These are phyloP conservation scores for Graphiopsis chlorocephala DNA, from an alignment of 2,329 filamentous ascomycete genomes.

Conservation along the genomic window DNA sequence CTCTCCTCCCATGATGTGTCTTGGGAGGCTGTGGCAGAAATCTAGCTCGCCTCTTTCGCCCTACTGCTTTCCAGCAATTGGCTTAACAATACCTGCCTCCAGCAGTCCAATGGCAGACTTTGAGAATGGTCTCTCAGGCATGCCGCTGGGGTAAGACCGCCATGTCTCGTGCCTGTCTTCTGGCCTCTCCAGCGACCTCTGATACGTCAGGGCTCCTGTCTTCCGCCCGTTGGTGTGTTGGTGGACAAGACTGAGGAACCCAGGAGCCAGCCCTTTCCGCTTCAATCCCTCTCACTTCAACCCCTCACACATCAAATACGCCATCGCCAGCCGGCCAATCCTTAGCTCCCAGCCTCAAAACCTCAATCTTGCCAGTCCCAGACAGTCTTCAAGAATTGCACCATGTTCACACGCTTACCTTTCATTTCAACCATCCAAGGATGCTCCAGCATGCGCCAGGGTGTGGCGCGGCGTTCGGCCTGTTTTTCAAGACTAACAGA, in stretches of 20 bases:
- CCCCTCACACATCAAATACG: neutral
- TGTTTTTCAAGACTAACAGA: conserved; percentile 85
- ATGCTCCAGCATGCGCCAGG: conserved; percentile 98
- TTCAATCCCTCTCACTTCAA: neutral
- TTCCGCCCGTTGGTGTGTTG: neutral
- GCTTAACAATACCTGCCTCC: neutral
- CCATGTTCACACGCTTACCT: conserved; percentile 95
- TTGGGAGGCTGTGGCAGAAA: neutral
- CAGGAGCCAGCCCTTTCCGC: neutral
- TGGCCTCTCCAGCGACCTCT: neutral
- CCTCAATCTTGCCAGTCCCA: conserved; percentile 88
- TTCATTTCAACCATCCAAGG: conserved; percentile 99
- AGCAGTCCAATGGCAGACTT: neutral
- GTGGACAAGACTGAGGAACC: neutral
- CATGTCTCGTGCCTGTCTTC: neutral
- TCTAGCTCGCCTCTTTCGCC: neutral
- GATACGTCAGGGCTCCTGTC: neutral
- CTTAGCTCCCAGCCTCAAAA: neutral
- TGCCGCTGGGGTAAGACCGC: neutral
- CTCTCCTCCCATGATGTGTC: neutral
- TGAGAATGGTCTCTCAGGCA: neutral
- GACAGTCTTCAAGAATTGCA: conserved; percentile 85
- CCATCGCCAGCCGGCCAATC: neutral
- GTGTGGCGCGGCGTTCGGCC: conserved; percentile 77
- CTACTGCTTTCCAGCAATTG: neutral